Conservation (phyloP, 164 flowering plant species). For the Sedum album region DNA sequence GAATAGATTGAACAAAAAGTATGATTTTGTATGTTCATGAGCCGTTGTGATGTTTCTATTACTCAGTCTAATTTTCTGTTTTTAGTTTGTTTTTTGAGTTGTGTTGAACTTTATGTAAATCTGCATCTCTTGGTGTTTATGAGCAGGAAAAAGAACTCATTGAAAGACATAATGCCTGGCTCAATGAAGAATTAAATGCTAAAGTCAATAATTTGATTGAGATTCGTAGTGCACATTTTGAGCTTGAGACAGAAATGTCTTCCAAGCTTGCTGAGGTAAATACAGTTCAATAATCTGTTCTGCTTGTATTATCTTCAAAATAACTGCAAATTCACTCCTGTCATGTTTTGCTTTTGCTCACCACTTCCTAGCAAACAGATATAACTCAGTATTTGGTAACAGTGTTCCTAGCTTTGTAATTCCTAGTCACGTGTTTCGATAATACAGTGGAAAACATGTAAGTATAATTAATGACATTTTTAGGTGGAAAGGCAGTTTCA, state of each 20-base stretch:
- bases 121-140: constrained; percentile 6
- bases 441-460: no score
- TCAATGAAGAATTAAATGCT: constrained; percentile 71
- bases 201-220: constrained; percentile 49
- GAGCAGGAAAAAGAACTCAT: constrained; percentile 87
- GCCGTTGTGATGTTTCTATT: no score
- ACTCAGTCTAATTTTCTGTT: no score
- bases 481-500: constrained; percentile 61
- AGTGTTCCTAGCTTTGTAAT: no score
- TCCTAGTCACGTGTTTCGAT: not conserved
- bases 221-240: no score
- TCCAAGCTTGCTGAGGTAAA: constrained; percentile 66
- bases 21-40: no score
- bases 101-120: no score
- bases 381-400: not conserved
- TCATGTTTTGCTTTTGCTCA: not conserved
- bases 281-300: not conserved
- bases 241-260: constrained; percentile 75
- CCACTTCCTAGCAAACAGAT: not conserved
- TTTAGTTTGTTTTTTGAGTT: no score
- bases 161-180: constrained; percentile 83
- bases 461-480: not conserved
- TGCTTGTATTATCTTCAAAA: no score
- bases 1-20: no score
- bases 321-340: not conserved